Percentiles rank a stretch among this genome's conserved stretches.
These are phyloP conservation scores for Aeminium ludgeri DNA, from an alignment of 495 filamentous ascomycete genomes.

Conservation along the genomic window DNA sequence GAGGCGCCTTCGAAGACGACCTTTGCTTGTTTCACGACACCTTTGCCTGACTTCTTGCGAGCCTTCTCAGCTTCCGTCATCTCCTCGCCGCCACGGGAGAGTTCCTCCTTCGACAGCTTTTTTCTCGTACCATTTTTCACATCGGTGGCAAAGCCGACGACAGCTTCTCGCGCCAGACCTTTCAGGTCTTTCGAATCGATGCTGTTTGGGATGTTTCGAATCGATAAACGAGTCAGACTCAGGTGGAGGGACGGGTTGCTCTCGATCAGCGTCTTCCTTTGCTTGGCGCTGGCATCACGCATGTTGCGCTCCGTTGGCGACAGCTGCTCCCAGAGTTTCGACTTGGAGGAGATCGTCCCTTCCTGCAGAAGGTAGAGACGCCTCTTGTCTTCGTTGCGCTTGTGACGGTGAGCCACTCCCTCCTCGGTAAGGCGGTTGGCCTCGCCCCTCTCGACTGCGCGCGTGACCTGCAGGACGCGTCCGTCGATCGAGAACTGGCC, in stretches of 20 bases:
- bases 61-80: constrained; percentile 60
- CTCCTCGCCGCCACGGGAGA: constrained; percentile 55
- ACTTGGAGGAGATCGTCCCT: constrained; percentile 56
- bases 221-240: constrained; percentile 76
- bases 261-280: constrained; percentile 78
- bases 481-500: constrained; percentile 82
- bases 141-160: constrained; percentile 85
- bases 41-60: constrained; percentile 69
- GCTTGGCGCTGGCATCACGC: constrained; percentile 71
- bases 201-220: constrained; percentile 80
- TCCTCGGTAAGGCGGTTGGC: constrained; percentile 58
- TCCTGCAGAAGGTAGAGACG: constrained; percentile 78
- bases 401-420: constrained; percentile 43
- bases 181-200: constrained; percentile 82
- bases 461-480: constrained; percentile 65
- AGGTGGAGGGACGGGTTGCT: constrained; percentile 79
- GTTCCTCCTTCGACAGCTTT: constrained; percentile 74
- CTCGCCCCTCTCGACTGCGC: constrained; percentile 65
- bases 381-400: constrained; percentile 75
- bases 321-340: constrained; percentile 56
- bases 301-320: constrained; percentile 68
- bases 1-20: constrained; percentile 76
- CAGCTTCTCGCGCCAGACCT: constrained; percentile 68
- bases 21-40: constrained; percentile 89
- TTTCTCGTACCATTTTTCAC: constrained; percentile 56